Conservation (phyloP, 805 yeast genomes). For the Spathaspora hagerdaliae region DNA sequence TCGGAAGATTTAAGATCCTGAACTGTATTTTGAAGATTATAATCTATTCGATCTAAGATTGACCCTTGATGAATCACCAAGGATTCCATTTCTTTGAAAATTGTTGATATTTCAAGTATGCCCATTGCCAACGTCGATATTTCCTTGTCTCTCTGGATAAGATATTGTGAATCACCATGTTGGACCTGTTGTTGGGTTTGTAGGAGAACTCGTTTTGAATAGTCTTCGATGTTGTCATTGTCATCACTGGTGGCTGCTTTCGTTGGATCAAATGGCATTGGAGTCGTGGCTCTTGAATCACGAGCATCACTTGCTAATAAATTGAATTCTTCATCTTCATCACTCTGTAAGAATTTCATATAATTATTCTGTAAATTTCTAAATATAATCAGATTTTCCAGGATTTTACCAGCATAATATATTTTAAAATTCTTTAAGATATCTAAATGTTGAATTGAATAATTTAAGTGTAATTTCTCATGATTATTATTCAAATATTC, state of each 20-base stretch:
- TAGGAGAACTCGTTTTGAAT: conserved; percentile 30
- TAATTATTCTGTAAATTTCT: conserved; percentile 87
- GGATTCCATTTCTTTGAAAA: conserved; percentile 88
- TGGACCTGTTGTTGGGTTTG: conserved; percentile 19
- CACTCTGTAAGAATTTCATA: conserved; percentile 77
- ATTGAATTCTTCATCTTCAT: conserved; percentile 47
- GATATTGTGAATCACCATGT: conserved; percentile 9
- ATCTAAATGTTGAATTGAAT: conserved; percentile 46
- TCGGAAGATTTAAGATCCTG: conserved; percentile 74
- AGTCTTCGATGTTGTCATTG: conserved; percentile 25
- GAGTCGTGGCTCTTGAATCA: not conserved
- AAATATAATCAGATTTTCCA: conserved; percentile 70
- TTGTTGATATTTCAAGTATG: conserved; percentile 86
- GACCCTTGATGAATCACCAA: conserved; percentile 96
- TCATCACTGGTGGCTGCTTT: conserved; percentile 7
- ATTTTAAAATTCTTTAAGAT: conserved; percentile 80
- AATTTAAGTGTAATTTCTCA: conserved; percentile 38
- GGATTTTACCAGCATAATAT: conserved; percentile 80
- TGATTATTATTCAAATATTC: conserved; percentile 38
- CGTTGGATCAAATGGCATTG: not conserved
- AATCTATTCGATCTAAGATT: conserved; percentile 87
- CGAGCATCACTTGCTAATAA: conserved; percentile 5
- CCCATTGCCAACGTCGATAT: conserved; percentile 91
- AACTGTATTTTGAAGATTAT: conserved; percentile 78
- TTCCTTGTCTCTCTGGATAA: conserved; percentile 81